These are phyloP conservation scores for Neckera pumila DNA, from an alignment of 225 moss, liverwort and hornwort genomes.

Conservation along the genomic window DNA sequence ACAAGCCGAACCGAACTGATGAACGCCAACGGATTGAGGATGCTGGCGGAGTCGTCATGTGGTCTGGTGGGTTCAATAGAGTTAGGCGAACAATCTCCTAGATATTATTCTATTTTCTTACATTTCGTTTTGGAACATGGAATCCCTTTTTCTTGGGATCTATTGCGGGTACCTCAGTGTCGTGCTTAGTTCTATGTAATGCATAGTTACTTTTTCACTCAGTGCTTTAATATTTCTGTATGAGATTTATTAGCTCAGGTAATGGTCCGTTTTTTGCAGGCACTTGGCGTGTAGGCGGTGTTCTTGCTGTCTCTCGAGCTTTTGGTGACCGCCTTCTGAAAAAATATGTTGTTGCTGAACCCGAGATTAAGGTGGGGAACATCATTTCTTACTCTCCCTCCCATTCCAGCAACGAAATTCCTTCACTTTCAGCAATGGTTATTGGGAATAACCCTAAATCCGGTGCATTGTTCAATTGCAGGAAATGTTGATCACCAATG, in stretches of 20 bases:
- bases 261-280: constrained; percentile 27
- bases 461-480: constrained; percentile 5
- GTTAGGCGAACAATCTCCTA: not conserved
- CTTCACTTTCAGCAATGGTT: not conserved
- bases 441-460: not conserved
- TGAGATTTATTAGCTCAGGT: not conserved
- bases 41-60: constrained; percentile 97
- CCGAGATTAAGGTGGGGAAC: constrained; percentile 69
- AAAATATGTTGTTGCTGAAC: constrained; percentile 92
- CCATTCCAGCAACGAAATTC: not conserved
- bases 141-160: not conserved
- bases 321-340: constrained; percentile 92
- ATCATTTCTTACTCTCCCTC: not conserved
- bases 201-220: not conserved
- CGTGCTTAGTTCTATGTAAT: not conserved
- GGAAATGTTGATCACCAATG: constrained; percentile 56
- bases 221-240: not conserved
- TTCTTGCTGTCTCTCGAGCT: constrained; percentile 95
- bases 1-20: constrained; percentile 87
- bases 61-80: constrained; percentile 46
- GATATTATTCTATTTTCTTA: not conserved
- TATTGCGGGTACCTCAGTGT: not conserved
- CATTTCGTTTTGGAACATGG: not conserved
- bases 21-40: constrained; percentile 94
- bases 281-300: constrained; percentile 97